phyloP scores from a whole-genome alignment of 176 grass and related monocot genomes.

The Rhipidocladum racemiflorum region DNA sequence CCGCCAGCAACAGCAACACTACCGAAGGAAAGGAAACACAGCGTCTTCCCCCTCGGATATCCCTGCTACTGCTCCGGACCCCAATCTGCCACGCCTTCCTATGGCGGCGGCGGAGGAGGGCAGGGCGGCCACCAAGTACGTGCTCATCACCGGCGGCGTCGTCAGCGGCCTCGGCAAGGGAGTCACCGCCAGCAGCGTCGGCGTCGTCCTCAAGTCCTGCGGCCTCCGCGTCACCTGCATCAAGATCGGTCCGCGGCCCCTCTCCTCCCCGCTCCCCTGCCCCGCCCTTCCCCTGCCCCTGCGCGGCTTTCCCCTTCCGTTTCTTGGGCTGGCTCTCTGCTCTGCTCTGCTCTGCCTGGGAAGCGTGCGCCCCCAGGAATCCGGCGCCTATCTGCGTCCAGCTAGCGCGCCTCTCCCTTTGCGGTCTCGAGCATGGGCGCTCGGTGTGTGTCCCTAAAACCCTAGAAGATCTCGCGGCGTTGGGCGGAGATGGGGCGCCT shows the following conservation, averaged over 20 bases:
- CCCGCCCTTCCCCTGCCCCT: no score
- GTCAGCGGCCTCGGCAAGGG: slow-evolving; percentile 96
- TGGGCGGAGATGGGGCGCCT: background rate
- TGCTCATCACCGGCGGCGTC: slow-evolving; percentile 86
- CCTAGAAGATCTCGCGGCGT: background rate
- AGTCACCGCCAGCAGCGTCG: slow-evolving; percentile 87
- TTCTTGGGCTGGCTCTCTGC: background rate
- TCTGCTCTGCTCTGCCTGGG: background rate
- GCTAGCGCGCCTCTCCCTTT: background rate
- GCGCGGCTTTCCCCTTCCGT: background rate
- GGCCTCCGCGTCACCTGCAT: slow-evolving; percentile 92
- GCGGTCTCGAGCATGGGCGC: background rate
- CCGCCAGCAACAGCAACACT: background rate
- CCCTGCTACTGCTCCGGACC: background rate
- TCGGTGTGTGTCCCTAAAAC: background rate
- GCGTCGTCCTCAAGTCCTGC: slow-evolving; percentile 89
- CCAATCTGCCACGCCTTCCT: slow-evolving; percentile 26
- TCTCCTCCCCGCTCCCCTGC: background rate
- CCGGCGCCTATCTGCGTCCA: background rate
- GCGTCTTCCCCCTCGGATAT: background rate
- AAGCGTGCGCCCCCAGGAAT: background rate
- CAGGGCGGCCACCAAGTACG: slow-evolving; percentile 69
- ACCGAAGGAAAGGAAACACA: background rate
- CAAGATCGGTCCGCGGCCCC: slow-evolving; percentile 65
- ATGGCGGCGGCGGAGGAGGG: background rate